phyloP scores from a whole-genome alignment of 495 filamentous ascomycete genomes.

The Bacidia gigantensis region DNA sequence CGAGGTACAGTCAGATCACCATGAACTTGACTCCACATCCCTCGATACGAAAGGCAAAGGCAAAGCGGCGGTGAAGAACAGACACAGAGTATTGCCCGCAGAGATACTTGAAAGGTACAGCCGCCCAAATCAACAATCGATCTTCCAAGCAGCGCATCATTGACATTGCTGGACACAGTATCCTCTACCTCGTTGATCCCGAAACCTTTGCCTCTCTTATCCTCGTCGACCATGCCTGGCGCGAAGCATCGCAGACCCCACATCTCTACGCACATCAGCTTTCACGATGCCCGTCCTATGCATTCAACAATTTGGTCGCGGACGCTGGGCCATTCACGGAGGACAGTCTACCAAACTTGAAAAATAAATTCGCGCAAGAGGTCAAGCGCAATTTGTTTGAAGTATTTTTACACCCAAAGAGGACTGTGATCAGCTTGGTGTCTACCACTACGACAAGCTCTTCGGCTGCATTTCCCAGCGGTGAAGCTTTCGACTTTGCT shows the following conservation, averaged over 20 bases:
- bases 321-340: constrained; percentile 29
- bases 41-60: constrained; percentile 7
- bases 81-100: constrained; percentile 8
- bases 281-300: constrained; percentile 53
- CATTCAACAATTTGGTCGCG: constrained; percentile 36
- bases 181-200: constrained; percentile 59
- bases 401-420: constrained; percentile 54
- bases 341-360: constrained; percentile 45
- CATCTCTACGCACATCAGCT: constrained; percentile 68
- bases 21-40: too few species aligned
- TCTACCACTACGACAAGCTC: constrained; percentile 71
- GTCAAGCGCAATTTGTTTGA: constrained; percentile 71
- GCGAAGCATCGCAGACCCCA: constrained; percentile 53
- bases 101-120: constrained; percentile 16
- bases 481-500: constrained; percentile 73
- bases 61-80: constrained; percentile 6
- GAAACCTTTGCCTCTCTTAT: constrained; percentile 71
- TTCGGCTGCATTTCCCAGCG: constrained; percentile 63
- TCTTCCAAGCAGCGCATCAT: not conserved
- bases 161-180: constrained; percentile 33
- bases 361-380: constrained; percentile 52
- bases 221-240: constrained; percentile 70
- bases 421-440: constrained; percentile 62
- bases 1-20: too few species aligned
- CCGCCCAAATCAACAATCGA: not conserved